Base-by-base conservation (phyloP, 2,329 filamentous ascomycete species). In the Calonectria hawksworthii region DNA sequence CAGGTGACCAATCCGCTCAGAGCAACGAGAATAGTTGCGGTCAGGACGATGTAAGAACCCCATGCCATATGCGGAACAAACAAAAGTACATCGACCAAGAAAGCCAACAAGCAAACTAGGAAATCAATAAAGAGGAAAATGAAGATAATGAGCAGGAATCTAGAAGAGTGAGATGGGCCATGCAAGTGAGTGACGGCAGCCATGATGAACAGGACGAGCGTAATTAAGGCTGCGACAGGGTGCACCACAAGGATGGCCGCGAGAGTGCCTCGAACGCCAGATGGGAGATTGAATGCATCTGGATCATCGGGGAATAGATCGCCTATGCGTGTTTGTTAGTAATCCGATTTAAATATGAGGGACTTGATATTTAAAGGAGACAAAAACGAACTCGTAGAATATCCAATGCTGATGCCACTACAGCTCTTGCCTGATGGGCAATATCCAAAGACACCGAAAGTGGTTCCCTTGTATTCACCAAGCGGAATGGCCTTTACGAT, bases 11-110 rank as follows among this genome's bases (percentile, higher is more conserved):
- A 90, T 52, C 93, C 94, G 83, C 95, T 94, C 30, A 95, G 88
- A 67, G 94, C 93, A 65, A 98, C 94, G 70, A 98, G 87, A 74
- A 98, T 94, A 30, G 96, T 98, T 32, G 96, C 95, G 13, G 93
- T 96, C 65, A 99, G 89, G 21, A 98, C 96, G 79, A 99, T 92
- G 89, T 96, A 99, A 74, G 96, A 96, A 77, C 96, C 97, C 95
- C 96, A 99, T 82, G 93, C 92, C 87, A 98, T 88, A 85, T 99
- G 96, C 63, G 97, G 97, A 21, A 98, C 94, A 83, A 99, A 99
- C 28, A 99, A 89, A 41, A 99, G 88, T 32, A 99, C 95, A 85
- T 99, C 97, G 81, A 99, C 93, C 32, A 99, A 88, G 86, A 99
- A 99, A 30, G 96, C 94, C 72, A 98, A 89, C 1, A 98, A 89